These are phyloP conservation scores for Scleroderma citrinum DNA, from an alignment of 768 basidiomycete genomes.

Conservation along the genomic window DNA sequence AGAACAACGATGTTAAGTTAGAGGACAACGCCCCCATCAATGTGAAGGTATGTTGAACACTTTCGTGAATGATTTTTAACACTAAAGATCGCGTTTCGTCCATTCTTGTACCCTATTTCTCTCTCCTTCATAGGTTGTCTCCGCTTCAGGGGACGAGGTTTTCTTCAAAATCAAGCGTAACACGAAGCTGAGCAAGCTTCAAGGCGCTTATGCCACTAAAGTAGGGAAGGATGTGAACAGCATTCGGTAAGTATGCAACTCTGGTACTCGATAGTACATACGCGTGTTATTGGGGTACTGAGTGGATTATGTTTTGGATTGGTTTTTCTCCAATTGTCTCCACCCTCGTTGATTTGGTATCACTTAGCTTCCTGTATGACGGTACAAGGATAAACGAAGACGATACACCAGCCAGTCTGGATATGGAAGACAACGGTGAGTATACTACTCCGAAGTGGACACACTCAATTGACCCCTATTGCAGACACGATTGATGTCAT, in stretches of 20 bases:
- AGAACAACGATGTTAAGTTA: constrained; percentile 48
- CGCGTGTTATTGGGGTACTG: constrained; percentile 1
- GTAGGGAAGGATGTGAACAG: constrained; percentile 85
- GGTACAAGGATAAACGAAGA: constrained; percentile 81
- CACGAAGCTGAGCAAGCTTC: constrained; percentile 88
- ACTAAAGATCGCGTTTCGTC: not conserved
- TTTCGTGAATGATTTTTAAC: too few relatives aligned
- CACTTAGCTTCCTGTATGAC: constrained; percentile 81
- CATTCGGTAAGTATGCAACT: constrained; percentile 63
- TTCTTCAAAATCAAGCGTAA: constrained; percentile 97
- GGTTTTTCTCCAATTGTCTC: not conserved
- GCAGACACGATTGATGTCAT: constrained; percentile 93
- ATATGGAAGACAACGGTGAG: constrained; percentile 87
- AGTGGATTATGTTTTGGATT: not conserved
- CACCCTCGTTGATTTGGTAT: not conserved
- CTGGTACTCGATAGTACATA: not conserved
- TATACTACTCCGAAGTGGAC: constrained; percentile 4
- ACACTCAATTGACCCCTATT: constrained; percentile 4
- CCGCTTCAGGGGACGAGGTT: constrained; percentile 76
- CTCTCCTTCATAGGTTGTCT: constrained; percentile 52
- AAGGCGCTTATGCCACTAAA: constrained; percentile 87
- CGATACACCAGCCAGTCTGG: constrained; percentile 78
- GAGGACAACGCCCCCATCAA: constrained; percentile 66
- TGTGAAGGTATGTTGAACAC: constrained; percentile 53
- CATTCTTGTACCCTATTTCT: not conserved